These are phyloP conservation scores for Chlamydomonas urium DNA, from an alignment of 139 green algal species.

Conservation along the genomic window DNA sequence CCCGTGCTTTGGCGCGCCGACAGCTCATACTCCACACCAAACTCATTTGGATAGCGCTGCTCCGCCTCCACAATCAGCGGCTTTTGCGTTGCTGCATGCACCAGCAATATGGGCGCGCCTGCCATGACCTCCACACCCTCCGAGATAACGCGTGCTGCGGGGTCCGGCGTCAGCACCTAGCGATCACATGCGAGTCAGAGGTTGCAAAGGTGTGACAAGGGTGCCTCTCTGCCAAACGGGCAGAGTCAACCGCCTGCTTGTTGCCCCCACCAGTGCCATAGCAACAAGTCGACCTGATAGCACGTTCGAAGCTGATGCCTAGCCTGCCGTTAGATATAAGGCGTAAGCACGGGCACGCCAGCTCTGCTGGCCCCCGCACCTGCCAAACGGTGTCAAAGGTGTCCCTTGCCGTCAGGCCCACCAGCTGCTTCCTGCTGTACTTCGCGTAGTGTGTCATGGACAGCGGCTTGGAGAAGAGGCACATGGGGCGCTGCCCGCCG, in stretches of 20 bases:
- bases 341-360: too few relatives aligned
- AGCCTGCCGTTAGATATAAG: too few relatives aligned
- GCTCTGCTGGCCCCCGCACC: too few relatives aligned
- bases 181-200: slow-evolving; percentile 39
- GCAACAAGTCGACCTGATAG: too few relatives aligned
- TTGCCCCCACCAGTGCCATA: too few relatives aligned
- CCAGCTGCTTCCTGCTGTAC: slow-evolving; percentile 17
- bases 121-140: slow-evolving; percentile 38
- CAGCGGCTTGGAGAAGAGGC: slow-evolving; percentile 43
- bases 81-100: slow-evolving; percentile 45
- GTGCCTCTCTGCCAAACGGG: too few relatives aligned
- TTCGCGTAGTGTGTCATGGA: slow-evolving; percentile 17
- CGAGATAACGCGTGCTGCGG: slow-evolving; percentile 13
- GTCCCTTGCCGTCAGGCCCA: neutral
- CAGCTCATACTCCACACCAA: slow-evolving; percentile 41
- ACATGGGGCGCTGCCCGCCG: slow-evolving; percentile 34
- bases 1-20: neutral
- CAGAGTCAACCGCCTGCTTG: too few relatives aligned
- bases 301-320: too few relatives aligned
- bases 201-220: slow-evolving; percentile 2
- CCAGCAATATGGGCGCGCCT: slow-evolving; percentile 35
- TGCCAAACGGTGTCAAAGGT: slow-evolving; percentile 15
- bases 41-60: slow-evolving; percentile 43
- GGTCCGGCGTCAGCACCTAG: slow-evolving; percentile 38
- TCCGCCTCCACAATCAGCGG: slow-evolving; percentile 24